Evolutionary conservation across 140 eudicot species (phyloP).

Genomic region (Bidens hawaiensis): DNA sequence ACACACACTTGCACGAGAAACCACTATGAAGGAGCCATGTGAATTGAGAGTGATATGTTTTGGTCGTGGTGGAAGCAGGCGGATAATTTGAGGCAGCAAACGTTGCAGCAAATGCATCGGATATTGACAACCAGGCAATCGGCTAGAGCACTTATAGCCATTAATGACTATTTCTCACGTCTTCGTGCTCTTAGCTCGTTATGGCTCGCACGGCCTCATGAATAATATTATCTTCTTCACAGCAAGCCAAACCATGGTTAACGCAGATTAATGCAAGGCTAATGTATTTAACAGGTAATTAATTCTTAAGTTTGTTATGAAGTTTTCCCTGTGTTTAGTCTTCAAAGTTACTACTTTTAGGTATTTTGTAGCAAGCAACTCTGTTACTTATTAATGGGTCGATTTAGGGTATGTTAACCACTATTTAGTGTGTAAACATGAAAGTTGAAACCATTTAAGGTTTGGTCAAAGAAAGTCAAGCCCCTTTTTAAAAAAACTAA

Average conservation of each 20-base stretch:
- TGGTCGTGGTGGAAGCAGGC: slow-evolving; percentile 37
- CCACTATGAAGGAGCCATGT: background rate
- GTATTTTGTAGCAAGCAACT: background rate
- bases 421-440: too few relatives aligned
- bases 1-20: background rate
- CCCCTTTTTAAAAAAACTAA: too few relatives aligned
- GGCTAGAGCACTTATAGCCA: slow-evolving; percentile 53
- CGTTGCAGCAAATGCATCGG: slow-evolving; percentile 52
- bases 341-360: too few relatives aligned
- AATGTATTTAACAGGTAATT: background rate
- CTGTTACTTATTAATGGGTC: background rate
- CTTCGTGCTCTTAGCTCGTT: slow-evolving; percentile 60
- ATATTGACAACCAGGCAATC: slow-evolving; percentile 57
- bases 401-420: background rate
- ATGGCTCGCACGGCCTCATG: slow-evolving; percentile 65
- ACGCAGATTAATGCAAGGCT: background rate
- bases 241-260: background rate
- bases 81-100: slow-evolving; percentile 54
- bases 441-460: too few relatives aligned
- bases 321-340: background rate
- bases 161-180: slow-evolving; percentile 51
- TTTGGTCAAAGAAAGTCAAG: too few relatives aligned
- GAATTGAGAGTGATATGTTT: background rate
- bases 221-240: slow-evolving; percentile 8
- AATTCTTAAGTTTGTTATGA: background rate